phyloP scores from a whole-genome alignment of 1,284 basidiomycete species.

The Acaromyces ingoldii region DNA sequence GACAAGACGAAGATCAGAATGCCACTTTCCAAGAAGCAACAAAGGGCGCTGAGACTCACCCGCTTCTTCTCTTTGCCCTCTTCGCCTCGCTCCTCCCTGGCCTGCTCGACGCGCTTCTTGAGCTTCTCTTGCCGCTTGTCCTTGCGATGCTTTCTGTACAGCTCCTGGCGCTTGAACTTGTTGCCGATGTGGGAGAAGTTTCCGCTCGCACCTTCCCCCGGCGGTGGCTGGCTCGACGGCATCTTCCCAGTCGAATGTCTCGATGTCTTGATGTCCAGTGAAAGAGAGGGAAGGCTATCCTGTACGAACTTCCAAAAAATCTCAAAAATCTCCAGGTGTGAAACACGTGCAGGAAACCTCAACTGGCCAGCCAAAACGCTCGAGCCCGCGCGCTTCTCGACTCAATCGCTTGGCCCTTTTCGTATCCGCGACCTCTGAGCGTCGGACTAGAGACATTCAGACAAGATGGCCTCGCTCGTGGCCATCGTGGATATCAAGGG shows the following conservation, averaged over 20 bases:
- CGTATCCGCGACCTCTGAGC: too few relatives aligned
- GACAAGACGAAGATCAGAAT: neutral
- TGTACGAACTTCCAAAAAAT: too few relatives aligned
- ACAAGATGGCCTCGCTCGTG: constrained; percentile 56
- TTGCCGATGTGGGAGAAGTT: constrained; percentile 48
- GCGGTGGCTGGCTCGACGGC: too few relatives aligned
- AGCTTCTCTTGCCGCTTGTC: constrained; percentile 77
- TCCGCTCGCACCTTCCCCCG: neutral
- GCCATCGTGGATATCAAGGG: constrained; percentile 98
- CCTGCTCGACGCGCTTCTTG: constrained; percentile 65
- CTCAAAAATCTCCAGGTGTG: too few relatives aligned
- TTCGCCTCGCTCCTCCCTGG: constrained; percentile 57
- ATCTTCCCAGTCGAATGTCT: too few relatives aligned
- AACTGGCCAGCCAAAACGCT: too few relatives aligned
- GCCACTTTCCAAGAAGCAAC: neutral
- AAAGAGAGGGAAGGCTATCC: too few relatives aligned
- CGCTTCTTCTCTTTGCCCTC: constrained; percentile 66
- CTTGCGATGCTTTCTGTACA: constrained; percentile 64
- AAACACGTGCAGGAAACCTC: too few relatives aligned
- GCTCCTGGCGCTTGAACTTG: constrained; percentile 51
- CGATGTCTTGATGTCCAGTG: too few relatives aligned
- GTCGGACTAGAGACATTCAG: too few relatives aligned
- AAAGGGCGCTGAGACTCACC: constrained; percentile 53
- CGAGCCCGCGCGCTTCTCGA: too few relatives aligned
- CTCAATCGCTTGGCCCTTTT: too few relatives aligned